phyloP scores from a whole-genome alignment of 768 basidiomycete genomes.

The Amanita fuliginea region DNA sequence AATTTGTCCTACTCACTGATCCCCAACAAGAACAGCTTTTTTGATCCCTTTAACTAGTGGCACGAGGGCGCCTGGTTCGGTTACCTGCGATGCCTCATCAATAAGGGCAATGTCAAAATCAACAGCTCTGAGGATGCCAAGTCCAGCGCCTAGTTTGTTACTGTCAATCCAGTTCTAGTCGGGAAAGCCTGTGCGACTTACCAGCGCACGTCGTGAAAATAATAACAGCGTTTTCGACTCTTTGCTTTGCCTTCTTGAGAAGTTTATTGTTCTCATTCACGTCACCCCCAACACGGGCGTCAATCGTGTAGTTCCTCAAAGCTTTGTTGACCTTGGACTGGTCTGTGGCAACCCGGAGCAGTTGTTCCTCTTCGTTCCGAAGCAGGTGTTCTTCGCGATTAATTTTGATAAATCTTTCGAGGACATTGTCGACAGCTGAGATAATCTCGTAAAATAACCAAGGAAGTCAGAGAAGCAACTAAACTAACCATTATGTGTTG shows the following conservation, averaged over 20 bases:
- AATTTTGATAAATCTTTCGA: conserved; percentile 45
- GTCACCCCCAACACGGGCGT: conserved; percentile 55
- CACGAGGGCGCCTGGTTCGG: conserved; percentile 54
- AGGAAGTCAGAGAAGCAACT: background rate
- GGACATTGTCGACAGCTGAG: conserved; percentile 60
- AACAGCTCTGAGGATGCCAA: conserved; percentile 43
- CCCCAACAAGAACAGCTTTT: conserved; percentile 52
- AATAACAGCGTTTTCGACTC: conserved; percentile 44
- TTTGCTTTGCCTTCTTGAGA: conserved; percentile 45
- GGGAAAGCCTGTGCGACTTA: conserved; percentile 8
- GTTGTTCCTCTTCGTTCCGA: conserved; percentile 29
- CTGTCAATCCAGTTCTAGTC: background rate
- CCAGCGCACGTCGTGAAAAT: conserved; percentile 61
- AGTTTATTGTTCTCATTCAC: conserved; percentile 47
- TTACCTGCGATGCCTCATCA: conserved; percentile 64
- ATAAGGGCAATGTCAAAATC: conserved; percentile 54
- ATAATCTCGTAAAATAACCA: background rate
- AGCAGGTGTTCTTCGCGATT: conserved; percentile 36
- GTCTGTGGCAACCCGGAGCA: conserved; percentile 63
- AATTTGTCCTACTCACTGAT: conserved; percentile 39
- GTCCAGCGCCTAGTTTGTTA: conserved; percentile 31
- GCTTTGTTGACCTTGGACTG: conserved; percentile 47
- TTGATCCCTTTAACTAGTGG: conserved; percentile 55
- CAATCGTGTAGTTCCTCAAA: conserved; percentile 49
- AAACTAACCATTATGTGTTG: conserved; percentile 50